These are phyloP conservation scores for Epithemia pelagica DNA, from an alignment of 108 stramenopile species.

Conservation along the genomic window DNA sequence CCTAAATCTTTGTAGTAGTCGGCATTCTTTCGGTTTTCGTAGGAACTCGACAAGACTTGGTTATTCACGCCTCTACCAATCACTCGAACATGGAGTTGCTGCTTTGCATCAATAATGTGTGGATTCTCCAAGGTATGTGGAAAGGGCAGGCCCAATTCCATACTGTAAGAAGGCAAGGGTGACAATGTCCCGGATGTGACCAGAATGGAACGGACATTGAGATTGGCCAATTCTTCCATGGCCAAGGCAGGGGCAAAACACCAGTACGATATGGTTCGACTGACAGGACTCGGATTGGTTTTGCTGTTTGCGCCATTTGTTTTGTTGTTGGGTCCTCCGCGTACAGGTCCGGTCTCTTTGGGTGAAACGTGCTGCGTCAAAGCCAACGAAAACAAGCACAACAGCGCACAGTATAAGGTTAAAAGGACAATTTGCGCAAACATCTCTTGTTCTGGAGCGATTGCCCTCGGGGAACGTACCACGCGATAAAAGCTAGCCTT, in stretches of 20 bases:
- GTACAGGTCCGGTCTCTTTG: constrained; percentile 1
- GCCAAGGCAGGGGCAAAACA: constrained; percentile 96
- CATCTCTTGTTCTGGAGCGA: too few species aligned
- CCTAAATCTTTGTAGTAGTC: constrained; percentile 92
- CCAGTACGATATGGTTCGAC: constrained; percentile 89
- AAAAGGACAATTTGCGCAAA: too few species aligned
- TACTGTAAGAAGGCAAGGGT: constrained; percentile 85
- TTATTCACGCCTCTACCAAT: constrained; percentile 79
- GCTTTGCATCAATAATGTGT: constrained; percentile 82
- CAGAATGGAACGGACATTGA: constrained; percentile 80
- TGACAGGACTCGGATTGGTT: constrained; percentile 9
- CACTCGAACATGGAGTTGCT: constrained; percentile 84
- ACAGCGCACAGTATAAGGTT: too few species aligned
- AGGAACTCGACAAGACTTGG: constrained; percentile 76
- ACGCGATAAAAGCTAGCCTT: constrained; percentile 78
- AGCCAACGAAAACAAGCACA: too few species aligned
- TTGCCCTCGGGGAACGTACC: too few species aligned
- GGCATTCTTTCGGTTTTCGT: constrained; percentile 66
- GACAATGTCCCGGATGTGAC: constrained; percentile 95
- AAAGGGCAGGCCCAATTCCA: constrained; percentile 88
- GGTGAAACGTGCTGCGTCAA: constrained; percentile 12
- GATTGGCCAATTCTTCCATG: constrained; percentile 78
- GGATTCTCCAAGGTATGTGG: constrained; percentile 84
- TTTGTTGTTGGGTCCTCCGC: constrained; percentile 6
- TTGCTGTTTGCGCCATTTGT: constrained; percentile 28